Base-by-base conservation (phyloP, 2,329 filamentous ascomycete genomes). In the Aspergillus unguis region DNA sequence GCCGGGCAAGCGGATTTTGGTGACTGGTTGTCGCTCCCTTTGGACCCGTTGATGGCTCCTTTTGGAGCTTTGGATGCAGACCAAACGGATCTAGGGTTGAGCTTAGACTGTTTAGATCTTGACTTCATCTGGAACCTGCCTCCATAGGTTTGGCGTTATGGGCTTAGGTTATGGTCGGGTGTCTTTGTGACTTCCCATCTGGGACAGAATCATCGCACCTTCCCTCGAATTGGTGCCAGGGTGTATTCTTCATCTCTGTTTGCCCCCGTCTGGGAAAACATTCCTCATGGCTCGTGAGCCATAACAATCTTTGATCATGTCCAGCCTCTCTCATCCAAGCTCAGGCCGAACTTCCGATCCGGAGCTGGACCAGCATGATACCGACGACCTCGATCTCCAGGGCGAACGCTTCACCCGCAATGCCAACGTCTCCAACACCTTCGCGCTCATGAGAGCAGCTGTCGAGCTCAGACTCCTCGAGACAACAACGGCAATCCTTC, bases 391-490 rank as follows among this genome's bases (percentile, higher is more conserved):
- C 44, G 31, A 46, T n/a, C n/a, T 23, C 23, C 44, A 37, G 23
- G 28, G 32, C 4, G 28, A 44, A 23, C 9, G 5, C 6, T 26
- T 17, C 44, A 29, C 49, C 55, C n/a, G 26, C 26, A 44, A 53
- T 10, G 50, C 56, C 49, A 53, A 47, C 25, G 35, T 56, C 11
- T 17, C 37, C 8, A 48, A 54, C 17, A 52, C 56, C 7, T 45
- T 62, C 42, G 41, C 54, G 3, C 59, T 69, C 9, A 55, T 63
- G 11, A 41, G 48, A 29, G 44, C 58, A n/a, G 50, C 68, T 4
- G 41, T 59, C 6, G 57, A 57, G 33, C 58, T 69, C 26, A 66
- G 65, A 32, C 7, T 64, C 7, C 53, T 69, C n/a, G 62, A 65
- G 37, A 46, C 50, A 1, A 26, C 58, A n/a, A 61, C 59, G 4